Conservation (phyloP, 306 rosid species). For the Alnus rubra region DNA sequence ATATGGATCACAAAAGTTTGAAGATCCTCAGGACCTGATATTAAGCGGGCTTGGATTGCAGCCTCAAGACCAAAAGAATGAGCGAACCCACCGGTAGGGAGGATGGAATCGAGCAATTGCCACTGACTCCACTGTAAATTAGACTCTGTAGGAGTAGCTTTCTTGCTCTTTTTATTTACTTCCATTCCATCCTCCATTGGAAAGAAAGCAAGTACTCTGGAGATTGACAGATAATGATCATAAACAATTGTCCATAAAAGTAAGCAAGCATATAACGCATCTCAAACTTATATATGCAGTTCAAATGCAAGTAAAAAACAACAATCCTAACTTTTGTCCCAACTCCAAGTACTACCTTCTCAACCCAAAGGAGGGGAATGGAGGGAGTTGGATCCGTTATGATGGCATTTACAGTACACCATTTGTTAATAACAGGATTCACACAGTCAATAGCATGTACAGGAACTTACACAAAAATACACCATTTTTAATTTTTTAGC, state of each 20-base stretch:
- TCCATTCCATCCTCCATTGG: slow-evolving; percentile 35
- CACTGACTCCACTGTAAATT: slow-evolving; percentile 67
- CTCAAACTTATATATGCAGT: neutral
- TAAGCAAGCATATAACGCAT: neutral
- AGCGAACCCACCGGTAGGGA: slow-evolving; percentile 93
- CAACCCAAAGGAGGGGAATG: too few species aligned
- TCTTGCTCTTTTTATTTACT: slow-evolving; percentile 19
- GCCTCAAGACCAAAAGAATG: slow-evolving; percentile 89
- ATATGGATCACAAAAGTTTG: slow-evolving; percentile 60
- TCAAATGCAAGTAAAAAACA: neutral
- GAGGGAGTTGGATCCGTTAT: too few species aligned
- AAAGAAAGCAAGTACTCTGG: slow-evolving; percentile 17
- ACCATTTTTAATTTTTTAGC: too few species aligned
- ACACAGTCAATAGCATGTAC: too few species aligned
- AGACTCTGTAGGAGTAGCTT: slow-evolving; percentile 29
- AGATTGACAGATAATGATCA: neutral
- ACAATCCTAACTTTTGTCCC: too few species aligned
- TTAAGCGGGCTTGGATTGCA: slow-evolving; percentile 65
- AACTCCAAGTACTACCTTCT: too few species aligned
- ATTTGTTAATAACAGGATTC: too few species aligned
- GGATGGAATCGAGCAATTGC: slow-evolving; percentile 82
- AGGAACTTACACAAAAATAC: too few species aligned
- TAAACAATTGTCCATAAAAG: neutral
- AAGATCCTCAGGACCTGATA: slow-evolving; percentile 60
- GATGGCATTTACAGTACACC: too few species aligned